Evolutionary conservation across 2,329 filamentous ascomycete genomes (phyloP).

Genomic region (Aspergillus amoenus): DNA sequence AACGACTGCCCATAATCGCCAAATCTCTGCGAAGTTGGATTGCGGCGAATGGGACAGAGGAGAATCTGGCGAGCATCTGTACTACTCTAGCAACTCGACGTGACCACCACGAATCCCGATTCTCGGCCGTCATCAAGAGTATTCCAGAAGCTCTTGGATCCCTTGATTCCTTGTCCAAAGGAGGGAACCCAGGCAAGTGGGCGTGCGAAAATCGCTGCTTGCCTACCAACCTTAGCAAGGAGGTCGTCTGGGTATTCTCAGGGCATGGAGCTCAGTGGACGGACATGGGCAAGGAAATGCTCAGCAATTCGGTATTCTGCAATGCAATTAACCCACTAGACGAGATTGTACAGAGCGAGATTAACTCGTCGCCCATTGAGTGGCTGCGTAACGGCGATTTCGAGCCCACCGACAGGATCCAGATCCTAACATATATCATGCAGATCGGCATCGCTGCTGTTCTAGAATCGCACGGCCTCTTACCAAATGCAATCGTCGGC

Average conservation of each 20-base stretch:
- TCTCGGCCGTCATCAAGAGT: not conserved
- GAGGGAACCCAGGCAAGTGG: not conserved
- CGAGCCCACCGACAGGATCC: slow-evolving; percentile 9
- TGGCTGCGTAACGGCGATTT: slow-evolving; percentile 4
- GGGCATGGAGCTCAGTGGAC: slow-evolving; percentile 46
- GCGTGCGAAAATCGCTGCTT: not conserved
- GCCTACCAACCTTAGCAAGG: not conserved
- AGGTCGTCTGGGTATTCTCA: slow-evolving; percentile 38
- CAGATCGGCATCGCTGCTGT: slow-evolving; percentile 33
- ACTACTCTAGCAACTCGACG: not conserved
- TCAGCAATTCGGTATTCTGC: slow-evolving; percentile 19
- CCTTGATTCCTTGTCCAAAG: not conserved
- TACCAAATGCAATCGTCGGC: slow-evolving; percentile 40
- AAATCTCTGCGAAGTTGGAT: not conserved
- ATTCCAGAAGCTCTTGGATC: not conserved
- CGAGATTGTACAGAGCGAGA: slow-evolving; percentile 19
- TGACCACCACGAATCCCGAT: not conserved
- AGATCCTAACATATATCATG: slow-evolving; percentile 30
- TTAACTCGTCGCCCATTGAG: slow-evolving; percentile 7
- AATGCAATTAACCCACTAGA: slow-evolving; percentile 29
- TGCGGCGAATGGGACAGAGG: not conserved
- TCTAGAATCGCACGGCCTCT: slow-evolving; percentile 30
- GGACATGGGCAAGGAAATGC: slow-evolving; percentile 40
- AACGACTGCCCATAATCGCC: not conserved
- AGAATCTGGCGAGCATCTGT: not conserved